Evolutionary conservation across 1,284 basidiomycete genomes (phyloP).

Genomic region (Fereydounia khargensis): DNA sequence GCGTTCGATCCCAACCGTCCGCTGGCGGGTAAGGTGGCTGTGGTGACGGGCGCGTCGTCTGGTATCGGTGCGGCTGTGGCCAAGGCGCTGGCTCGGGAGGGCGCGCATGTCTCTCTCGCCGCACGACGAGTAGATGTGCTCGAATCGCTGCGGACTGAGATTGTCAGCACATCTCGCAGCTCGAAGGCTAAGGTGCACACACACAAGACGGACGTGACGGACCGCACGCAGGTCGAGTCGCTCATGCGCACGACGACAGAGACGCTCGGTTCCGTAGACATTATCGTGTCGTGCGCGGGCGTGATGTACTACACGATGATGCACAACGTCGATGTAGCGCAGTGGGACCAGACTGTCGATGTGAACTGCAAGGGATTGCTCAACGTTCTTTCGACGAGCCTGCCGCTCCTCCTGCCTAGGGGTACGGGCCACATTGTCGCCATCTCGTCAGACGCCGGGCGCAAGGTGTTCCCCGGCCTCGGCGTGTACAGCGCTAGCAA

Average conservation of each 20-base stretch:
- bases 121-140: conserved; percentile 31
- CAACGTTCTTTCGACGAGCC: conserved; percentile 38
- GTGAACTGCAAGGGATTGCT: conserved; percentile 56
- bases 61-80: conserved; percentile 58
- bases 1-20: conserved; percentile 25
- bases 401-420: conserved; percentile 41
- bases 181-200: conserved; percentile 15
- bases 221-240: conserved; percentile 39
- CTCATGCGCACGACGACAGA: conserved; percentile 32
- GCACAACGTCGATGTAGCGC: conserved; percentile 43
- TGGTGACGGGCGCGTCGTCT: conserved; percentile 58
- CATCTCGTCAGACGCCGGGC: conserved; percentile 54
- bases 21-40: conserved; percentile 52
- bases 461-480: conserved; percentile 53
- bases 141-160: conserved; percentile 13
- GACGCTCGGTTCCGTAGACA: conserved; percentile 44
- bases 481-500: conserved; percentile 55
- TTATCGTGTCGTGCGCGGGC: conserved; percentile 49
- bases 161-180: conserved; percentile 5
- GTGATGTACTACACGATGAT: conserved; percentile 57
- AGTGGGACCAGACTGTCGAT: conserved; percentile 56
- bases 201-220: conserved; percentile 48
- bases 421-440: conserved; percentile 50
- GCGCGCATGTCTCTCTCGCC: conserved; percentile 36
- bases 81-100: conserved; percentile 30